Evolutionary conservation across 768 basidiomycete genomes (phyloP), one percentile per base, ranked within the genome.

Genomic region (Suillus luteus): DNA sequence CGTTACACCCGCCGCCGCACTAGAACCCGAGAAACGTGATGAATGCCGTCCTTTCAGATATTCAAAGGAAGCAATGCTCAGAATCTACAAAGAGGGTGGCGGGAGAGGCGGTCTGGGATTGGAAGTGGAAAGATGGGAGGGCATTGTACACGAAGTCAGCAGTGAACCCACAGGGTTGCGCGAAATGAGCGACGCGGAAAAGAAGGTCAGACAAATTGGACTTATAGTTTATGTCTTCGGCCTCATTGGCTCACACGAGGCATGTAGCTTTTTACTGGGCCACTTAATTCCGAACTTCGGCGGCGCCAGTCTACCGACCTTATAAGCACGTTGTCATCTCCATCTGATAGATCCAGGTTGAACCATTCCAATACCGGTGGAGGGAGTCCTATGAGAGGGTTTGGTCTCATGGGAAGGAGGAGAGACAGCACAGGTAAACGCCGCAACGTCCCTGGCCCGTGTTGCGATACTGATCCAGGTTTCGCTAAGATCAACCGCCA

Each of bases 111-210:
- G 87, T 52, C 82, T 95, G 40, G 91, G 90, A 51, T 79, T 93
- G 48, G 93, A 95, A 76, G 92, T 95, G 15, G 93, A 94, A 76
- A 83, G 90, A 66, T 93, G 91, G 90, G 91, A 94, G 64, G 93
- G 93, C 62, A 88, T 96, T 68, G 91, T 94, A 31, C 87, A 89
- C 64, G 93, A 94, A 72, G 78, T 83, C 27, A 87, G 84, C 35
- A 82, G 73, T 49, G 91, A 93, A 63, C 95, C 95, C 19, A 77
- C 89, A 41, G 85, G 86, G 46, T 71, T 94, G 69, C 89, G 88
- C 67, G 95, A 96, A 72, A 85, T 92, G 85, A 81, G 80, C 63
- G 93, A 94, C 60, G 78, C 80, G 24, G 95, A 96, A 82, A 93
- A 89, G 81, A 96, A 95, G 91, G 95, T 95, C 70, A 70, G 83